Conservation (phyloP, 2,329 filamentous ascomycete species). For the Clarireedia monteithiana region DNA sequence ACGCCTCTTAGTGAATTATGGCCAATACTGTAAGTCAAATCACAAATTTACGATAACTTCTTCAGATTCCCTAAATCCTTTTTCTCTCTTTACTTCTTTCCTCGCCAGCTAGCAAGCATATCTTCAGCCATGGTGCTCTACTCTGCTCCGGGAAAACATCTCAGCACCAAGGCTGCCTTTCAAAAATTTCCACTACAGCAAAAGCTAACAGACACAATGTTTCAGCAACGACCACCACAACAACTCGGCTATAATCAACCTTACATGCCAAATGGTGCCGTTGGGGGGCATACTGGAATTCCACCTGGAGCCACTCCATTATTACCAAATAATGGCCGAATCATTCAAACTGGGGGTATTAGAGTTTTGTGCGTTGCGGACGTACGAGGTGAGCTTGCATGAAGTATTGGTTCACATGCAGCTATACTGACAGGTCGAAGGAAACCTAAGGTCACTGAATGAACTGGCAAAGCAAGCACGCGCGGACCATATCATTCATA, state of each 20-base stretch:
- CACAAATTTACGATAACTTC: background rate
- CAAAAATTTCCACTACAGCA: background rate
- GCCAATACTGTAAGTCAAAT: slow-evolving; percentile 9
- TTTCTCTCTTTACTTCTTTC: background rate
- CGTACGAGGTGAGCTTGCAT: slow-evolving; percentile 51
- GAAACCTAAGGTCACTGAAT: slow-evolving; percentile 91
- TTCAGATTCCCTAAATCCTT: background rate
- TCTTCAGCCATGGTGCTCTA: background rate
- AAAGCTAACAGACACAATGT: slow-evolving; percentile 18
- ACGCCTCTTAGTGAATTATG: slow-evolving; percentile 7
- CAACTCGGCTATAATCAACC: slow-evolving; percentile 28
- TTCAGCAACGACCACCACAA: slow-evolving; percentile 30
- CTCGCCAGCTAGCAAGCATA: background rate
- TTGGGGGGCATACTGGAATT: slow-evolving; percentile 36
- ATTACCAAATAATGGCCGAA: slow-evolving; percentile 58
- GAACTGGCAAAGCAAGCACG: slow-evolving; percentile 90
- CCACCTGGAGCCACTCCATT: slow-evolving; percentile 56
- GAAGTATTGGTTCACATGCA: slow-evolving; percentile 4
- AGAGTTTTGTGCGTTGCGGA: slow-evolving; percentile 65
- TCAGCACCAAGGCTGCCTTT: background rate
- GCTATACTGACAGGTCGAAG: slow-evolving; percentile 40
- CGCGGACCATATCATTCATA: slow-evolving; percentile 97
- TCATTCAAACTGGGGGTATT: slow-evolving; percentile 58
- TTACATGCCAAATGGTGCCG: slow-evolving; percentile 57
- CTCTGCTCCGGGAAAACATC: background rate